Percentiles rank a stretch among this genome's conserved stretches.
phyloP scores from a whole-genome alignment of 164 flowering plant species.

The Malania oleifera region DNA sequence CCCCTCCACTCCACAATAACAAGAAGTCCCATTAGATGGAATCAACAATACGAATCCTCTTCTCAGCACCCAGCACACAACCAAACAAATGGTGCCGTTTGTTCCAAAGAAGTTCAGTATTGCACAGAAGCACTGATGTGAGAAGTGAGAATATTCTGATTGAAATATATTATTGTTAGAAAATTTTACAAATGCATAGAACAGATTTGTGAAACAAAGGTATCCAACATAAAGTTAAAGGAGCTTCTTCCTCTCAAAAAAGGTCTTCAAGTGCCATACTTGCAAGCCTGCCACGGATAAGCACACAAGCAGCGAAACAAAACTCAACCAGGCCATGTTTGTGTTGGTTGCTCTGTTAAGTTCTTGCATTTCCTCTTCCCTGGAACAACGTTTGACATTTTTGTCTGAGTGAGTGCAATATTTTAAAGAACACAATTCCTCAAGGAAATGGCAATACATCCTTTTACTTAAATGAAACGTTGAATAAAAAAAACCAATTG shows the following conservation, averaged over 20 bases:
- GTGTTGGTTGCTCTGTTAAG: conserved; percentile 57
- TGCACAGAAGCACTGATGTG: too few species aligned
- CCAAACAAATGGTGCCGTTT: too few species aligned
- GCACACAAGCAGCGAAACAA: conserved; percentile 56
- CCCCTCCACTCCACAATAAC: too few species aligned
- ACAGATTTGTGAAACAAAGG: not conserved
- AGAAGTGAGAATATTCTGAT: not conserved
- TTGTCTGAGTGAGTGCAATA: too few species aligned
- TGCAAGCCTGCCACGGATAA: conserved; percentile 68
- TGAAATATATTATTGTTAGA: not conserved
- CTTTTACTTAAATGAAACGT: not conserved
- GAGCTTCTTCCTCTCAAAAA: conserved; percentile 81
- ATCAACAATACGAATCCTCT: too few species aligned
- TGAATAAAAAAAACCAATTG: not conserved
- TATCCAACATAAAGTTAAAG: conserved; percentile 24
- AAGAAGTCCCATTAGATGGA: too few species aligned
- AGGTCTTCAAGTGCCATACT: conserved; percentile 77
- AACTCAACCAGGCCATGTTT: conserved; percentile 55
- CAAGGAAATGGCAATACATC: not conserved
- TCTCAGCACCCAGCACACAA: too few species aligned
- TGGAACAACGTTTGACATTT: conserved; percentile 21
- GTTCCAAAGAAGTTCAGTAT: too few species aligned
- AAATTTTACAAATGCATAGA: conserved; percentile 3
- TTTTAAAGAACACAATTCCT: not conserved
- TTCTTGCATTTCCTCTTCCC: conserved; percentile 75